Base-by-base conservation (phyloP, 495 filamentous ascomycete genomes). In the Chlorociboria aeruginascens region DNA sequence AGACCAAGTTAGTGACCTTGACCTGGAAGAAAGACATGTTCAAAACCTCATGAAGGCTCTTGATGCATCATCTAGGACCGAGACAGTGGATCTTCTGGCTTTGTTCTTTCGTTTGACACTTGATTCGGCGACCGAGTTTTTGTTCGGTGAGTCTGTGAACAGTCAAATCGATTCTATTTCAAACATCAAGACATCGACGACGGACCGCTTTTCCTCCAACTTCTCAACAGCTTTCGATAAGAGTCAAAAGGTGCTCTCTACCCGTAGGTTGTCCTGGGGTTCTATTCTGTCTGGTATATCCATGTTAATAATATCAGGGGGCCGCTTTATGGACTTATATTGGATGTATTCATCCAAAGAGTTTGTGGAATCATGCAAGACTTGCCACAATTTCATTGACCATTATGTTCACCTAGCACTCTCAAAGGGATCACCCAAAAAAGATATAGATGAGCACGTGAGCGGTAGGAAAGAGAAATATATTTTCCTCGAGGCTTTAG, bases 81-180 rank as follows among this genome's bases (percentile, higher is more conserved):
- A 29, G 0, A 35, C 49, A 28, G 57, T 69, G 10, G 77, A 88
- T 56, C 62, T 89, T 6, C 79, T 81, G 55, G 65, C 69, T 1
- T 62, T 84, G 3, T 83, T 88, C 60, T 81, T 76, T 63, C 49
- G 63, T 11, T 55, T 83, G 38, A 82, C 82, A 0, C 66, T 88
- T 8, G 83, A 89, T 54, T 68, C 79, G 0, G 73, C 81, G 0
- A 85, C 82, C 0, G 81, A 86, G 50, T 83, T 89, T 57, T 65
- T 89, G 3, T 82, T 86, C 44, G 82, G 83, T 1, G 69, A 78
- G 43, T 74, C 72, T 0, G 67, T 72, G 1, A 59, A 69, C 38
- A 68, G 65, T 29, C 64, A 64, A 36, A 2, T 56, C 3, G 14
- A 28, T 2, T 11, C 17, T 10, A n/a, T 50, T 2, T 48, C 40